Evolutionary conservation across 495 filamentous ascomycete species (phyloP).

Genomic region (Letharia lupina): DNA sequence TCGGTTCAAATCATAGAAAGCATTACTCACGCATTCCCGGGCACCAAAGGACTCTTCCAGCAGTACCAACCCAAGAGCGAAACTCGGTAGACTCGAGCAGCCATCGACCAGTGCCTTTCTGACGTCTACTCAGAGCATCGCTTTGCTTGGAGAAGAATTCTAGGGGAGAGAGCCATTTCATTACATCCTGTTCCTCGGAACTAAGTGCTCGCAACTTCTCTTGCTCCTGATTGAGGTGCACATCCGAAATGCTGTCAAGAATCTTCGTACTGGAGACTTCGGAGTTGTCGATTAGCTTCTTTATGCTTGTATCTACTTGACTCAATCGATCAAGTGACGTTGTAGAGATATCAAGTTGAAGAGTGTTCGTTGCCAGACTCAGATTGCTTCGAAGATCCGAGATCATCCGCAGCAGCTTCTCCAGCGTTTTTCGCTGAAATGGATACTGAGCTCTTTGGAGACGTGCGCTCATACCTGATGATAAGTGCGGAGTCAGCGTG

Average conservation of each 20-base stretch:
- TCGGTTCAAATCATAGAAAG: neutral
- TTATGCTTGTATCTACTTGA: neutral
- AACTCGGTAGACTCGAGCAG: neutral
- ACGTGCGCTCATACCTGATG: neutral
- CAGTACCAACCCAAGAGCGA: neutral
- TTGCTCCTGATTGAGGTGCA: neutral
- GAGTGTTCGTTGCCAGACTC: neutral
- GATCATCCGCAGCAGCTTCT: neutral
- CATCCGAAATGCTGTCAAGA: too few species aligned
- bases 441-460: slow-evolving; percentile 2
- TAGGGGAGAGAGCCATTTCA: neutral
- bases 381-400: neutral
- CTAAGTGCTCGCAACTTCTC: neutral
- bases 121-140: neutral
- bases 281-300: neutral
- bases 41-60: neutral
- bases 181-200: neutral
- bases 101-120: neutral
- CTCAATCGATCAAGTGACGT: neutral
- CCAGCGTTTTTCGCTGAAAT: neutral
- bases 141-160: neutral
- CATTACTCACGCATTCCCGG: neutral
- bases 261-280: too few species aligned
- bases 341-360: neutral
- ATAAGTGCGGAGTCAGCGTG: neutral